Evolutionary conservation across 169 alveolate species (phyloP).

Genomic region (Plasmodium gallinaceum): DNA sequence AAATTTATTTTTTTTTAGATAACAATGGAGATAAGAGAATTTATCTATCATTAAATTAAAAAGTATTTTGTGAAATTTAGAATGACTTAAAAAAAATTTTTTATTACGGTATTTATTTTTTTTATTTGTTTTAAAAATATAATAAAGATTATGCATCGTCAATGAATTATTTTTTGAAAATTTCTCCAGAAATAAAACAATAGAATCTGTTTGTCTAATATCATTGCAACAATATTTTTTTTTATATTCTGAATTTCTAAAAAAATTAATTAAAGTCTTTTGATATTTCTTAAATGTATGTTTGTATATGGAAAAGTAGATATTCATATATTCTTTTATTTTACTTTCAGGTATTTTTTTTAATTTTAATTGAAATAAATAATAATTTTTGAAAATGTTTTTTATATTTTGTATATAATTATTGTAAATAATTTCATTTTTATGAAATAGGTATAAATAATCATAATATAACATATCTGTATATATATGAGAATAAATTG

Average conservation of each 20-base stretch:
- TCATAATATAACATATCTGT: conserved; percentile 74
- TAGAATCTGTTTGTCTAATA: conserved; percentile 1
- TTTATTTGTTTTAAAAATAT: conserved; percentile 40
- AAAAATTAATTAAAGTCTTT: conserved; percentile 7
- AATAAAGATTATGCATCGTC: conserved; percentile 14
- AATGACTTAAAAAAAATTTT: not conserved
- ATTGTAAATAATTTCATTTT: conserved; percentile 24
- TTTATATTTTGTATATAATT: conserved; percentile 25
- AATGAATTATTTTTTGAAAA: conserved; percentile 12
- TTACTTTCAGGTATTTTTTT: conserved; percentile 34
- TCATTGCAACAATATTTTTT: not conserved
- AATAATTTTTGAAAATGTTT: conserved; percentile 13
- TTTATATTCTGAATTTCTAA: not conserved
- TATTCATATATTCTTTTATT: conserved; percentile 35
- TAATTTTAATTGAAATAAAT: conserved; percentile 48
- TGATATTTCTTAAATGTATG: conserved; percentile 16
- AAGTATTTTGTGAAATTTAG: conserved; percentile 30
- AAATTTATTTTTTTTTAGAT: conserved; percentile 51
- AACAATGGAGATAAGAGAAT: conserved; percentile 26
- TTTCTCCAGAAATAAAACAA: conserved; percentile 26
- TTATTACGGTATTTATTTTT: not conserved
- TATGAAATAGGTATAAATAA: conserved; percentile 49
- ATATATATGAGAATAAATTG: conserved; percentile 63
- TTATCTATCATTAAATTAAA: conserved; percentile 37
- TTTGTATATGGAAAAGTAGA: conserved; percentile 28